Base-by-base conservation (phyloP, 768 basidiomycete genomes). In the Phlegmacium glaucopus region DNA sequence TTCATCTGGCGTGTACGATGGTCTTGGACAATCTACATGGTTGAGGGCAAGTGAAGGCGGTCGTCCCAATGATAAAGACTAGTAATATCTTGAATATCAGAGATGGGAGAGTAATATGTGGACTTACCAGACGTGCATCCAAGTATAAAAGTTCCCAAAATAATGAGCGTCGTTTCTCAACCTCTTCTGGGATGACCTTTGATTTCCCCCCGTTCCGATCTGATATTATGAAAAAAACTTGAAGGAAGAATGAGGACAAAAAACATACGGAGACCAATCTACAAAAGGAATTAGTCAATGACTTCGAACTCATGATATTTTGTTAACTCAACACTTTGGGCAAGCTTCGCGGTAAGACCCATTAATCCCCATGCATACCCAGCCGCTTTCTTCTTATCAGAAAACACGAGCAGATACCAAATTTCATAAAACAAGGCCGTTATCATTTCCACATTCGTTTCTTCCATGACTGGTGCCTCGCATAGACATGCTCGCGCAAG, bases 71-170 rank as follows among this genome's bases (percentile, higher is more conserved):
- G 83, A 83, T 22, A 87, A 69, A 27, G 82, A 81, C 75, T 77
- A 50, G 6, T 32, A 41, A 39, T 30, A n/a, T 12, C 13, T 26
- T 39, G 18, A 12, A 25, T 32, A 30, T 44, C 13, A 38, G 27
- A n/a, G 16, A 28, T 22, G 16, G 16, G 11, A 17, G 44, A 18
- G 12, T 9, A 10, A 10, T 29, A 12, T 25, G 29, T 30, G 12
- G 22, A 63, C 72, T 34, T 55, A 75, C 75, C 56, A 86, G 69
- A 17, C 85, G 78, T 17, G 74, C 75, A 63, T 87, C 85, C 49
- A 86, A 66, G 58, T 80, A 78, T 47, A 85, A 67, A 45, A 87
- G 66, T 56, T 86, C 83, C 84, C 84, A 87, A 59, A 83, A 82
- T 43, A 87, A 69, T 53, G 79, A 78, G 52, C 82, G 72, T 51